phyloP scores from a whole-genome alignment of 805 yeast genomes.

The Kodamaea kaohsiungensis region DNA sequence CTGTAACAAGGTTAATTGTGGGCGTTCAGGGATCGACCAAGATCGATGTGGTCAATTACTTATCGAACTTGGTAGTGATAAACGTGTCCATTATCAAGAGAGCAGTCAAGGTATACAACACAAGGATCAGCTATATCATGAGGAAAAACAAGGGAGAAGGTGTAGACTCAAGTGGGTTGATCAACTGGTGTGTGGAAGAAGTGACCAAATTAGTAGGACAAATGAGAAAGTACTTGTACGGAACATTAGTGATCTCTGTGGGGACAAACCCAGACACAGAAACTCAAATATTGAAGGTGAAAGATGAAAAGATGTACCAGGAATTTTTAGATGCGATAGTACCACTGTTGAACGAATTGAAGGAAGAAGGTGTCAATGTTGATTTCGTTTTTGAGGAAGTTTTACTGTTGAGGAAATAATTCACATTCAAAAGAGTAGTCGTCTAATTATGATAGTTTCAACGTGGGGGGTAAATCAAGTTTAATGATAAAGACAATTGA shows the following conservation, averaged over 20 bases:
- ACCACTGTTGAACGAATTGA: constrained; percentile 63
- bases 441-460: too few species aligned
- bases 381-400: constrained; percentile 62
- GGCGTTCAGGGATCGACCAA: constrained; percentile 45
- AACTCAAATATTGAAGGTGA: constrained; percentile 30
- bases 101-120: constrained; percentile 55
- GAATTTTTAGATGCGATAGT: constrained; percentile 55
- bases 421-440: neutral
- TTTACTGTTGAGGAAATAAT: constrained; percentile 11
- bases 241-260: constrained; percentile 53
- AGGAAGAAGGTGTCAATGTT: constrained; percentile 68
- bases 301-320: constrained; percentile 28
- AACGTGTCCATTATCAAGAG: constrained; percentile 40
- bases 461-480: too few species aligned
- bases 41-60: constrained; percentile 42
- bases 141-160: constrained; percentile 25
- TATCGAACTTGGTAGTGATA: constrained; percentile 40
- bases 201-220: constrained; percentile 58
- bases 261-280: constrained; percentile 25
- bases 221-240: constrained; percentile 67
- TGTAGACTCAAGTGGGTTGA: constrained; percentile 53
- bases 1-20: constrained; percentile 36
- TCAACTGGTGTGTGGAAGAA: constrained; percentile 76
- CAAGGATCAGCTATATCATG: constrained; percentile 25
- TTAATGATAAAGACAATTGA: neutral